Conservation (phyloP, 1,284 basidiomycete species). For the Coriolopsis trogii region DNA sequence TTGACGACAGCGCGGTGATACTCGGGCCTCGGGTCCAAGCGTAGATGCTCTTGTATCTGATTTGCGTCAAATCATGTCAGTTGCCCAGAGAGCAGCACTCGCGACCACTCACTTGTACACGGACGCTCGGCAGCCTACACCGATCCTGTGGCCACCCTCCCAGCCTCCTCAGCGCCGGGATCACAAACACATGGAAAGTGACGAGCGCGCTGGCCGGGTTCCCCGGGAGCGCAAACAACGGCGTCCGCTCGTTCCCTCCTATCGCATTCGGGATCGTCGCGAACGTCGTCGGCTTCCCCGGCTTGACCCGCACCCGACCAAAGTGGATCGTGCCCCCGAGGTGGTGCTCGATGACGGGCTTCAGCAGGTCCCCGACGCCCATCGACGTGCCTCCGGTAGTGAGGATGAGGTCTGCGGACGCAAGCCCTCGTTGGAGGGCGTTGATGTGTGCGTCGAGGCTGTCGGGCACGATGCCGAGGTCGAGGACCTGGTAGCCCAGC, state of each 20-base stretch:
- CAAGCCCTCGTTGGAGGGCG: constrained; percentile 59
- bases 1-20: constrained; percentile 79
- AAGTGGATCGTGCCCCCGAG: constrained; percentile 80
- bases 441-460: constrained; percentile 66
- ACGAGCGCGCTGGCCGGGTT: constrained; percentile 91
- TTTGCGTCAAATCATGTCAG: not conserved
- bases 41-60: constrained; percentile 63
- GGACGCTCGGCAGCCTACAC: constrained; percentile 66
- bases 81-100: not conserved
- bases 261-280: constrained; percentile 63
- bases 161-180: constrained; percentile 76
- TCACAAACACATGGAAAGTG: constrained; percentile 83
- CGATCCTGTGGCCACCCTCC: constrained; percentile 63
- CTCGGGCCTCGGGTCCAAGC: constrained; percentile 74
- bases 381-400: constrained; percentile 91
- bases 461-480: constrained; percentile 73
- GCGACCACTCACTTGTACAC: constrained; percentile 57
- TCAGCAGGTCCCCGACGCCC: constrained; percentile 85
- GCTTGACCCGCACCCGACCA: constrained; percentile 73
- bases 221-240: constrained; percentile 84
- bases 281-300: constrained; percentile 87
- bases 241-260: constrained; percentile 42
- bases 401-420: constrained; percentile 72
- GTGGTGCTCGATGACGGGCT: constrained; percentile 84
- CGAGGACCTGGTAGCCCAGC: constrained; percentile 77